Conservation (phyloP, 2,329 filamentous ascomycete genomes). For the Didymella sp. region DNA sequence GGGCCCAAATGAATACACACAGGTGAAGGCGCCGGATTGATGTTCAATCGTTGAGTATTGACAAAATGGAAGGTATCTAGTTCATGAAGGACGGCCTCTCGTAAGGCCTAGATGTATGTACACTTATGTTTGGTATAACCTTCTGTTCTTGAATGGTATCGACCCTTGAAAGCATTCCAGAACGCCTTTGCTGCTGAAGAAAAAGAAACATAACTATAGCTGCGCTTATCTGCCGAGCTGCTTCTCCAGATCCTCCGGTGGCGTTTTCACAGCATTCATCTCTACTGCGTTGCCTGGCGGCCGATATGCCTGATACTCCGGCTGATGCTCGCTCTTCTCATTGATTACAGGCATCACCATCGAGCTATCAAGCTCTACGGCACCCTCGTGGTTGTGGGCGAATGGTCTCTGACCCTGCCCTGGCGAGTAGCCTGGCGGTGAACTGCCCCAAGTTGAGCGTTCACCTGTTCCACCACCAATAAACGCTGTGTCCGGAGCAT, state of each 20-base stretch:
- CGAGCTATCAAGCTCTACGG: slow-evolving; percentile 29
- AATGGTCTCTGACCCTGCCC: slow-evolving; percentile 20
- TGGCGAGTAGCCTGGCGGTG: slow-evolving; percentile 43
- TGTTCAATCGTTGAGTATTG: slow-evolving; percentile 1
- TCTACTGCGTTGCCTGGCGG: slow-evolving; percentile 31
- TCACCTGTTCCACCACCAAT: slow-evolving; percentile 40
- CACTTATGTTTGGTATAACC: not conserved
- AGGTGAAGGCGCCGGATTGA: not conserved
- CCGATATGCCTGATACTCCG: slow-evolving; percentile 37
- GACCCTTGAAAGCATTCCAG: not conserved
- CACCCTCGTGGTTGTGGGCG: slow-evolving; percentile 20
- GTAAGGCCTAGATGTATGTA: slow-evolving; percentile 3
- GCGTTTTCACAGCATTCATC: slow-evolving; percentile 28
- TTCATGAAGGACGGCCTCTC: slow-evolving; percentile 2
- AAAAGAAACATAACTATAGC: not conserved
- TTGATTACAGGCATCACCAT: slow-evolving; percentile 25
- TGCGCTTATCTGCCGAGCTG: slow-evolving; percentile 14
- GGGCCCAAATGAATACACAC: too few species aligned
- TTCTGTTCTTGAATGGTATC: slow-evolving; percentile 11
- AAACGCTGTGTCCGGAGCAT: slow-evolving; percentile 40
- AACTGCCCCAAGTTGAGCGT: slow-evolving; percentile 35
- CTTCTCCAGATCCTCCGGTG: slow-evolving; percentile 35
- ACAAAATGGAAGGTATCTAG: slow-evolving; percentile 3
- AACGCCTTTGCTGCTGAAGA: slow-evolving; percentile 12
- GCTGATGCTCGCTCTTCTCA: slow-evolving; percentile 20